Percentiles rank a stretch among this genome's conserved stretches.
These are phyloP conservation scores for Parietichytrium sp. DNA, from an alignment of 108 stramenopile genomes.

Conservation along the genomic window DNA sequence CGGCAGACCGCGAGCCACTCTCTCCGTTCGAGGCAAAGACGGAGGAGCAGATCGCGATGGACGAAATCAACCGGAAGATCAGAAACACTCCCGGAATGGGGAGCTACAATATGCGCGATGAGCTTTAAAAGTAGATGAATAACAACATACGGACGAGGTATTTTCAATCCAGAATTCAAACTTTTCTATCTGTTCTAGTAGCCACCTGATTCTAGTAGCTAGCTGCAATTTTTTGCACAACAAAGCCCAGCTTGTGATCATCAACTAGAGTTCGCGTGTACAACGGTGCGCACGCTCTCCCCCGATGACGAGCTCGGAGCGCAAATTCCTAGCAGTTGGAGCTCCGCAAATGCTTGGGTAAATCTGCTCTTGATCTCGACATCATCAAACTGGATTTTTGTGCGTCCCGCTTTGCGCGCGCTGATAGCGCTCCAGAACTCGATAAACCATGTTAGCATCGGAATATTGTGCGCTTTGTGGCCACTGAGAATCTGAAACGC, in stretches of 20 bases:
- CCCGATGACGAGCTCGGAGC: background rate
- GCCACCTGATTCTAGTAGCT: background rate
- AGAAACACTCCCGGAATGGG: background rate
- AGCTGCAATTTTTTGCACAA: background rate
- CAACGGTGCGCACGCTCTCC: background rate
- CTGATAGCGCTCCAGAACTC: background rate
- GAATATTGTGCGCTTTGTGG: background rate
- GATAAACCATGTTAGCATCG: constrained; percentile 8
- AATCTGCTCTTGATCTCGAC: background rate
- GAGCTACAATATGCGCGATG: background rate
- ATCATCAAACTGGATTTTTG: no score
- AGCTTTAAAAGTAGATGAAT: background rate
- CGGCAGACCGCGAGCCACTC: background rate
- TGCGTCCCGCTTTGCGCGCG: no score
- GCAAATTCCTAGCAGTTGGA: background rate
- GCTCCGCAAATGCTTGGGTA: constrained; percentile 1
- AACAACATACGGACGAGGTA: background rate
- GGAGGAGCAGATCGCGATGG: constrained; percentile 5
- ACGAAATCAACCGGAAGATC: constrained; percentile 29
- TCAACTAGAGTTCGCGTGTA: background rate
- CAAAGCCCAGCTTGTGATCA: background rate
- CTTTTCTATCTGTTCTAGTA: background rate
- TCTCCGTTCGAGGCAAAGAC: background rate
- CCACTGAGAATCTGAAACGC: constrained; percentile 25
- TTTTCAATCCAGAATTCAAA: background rate